Evolutionary conservation across 2,329 filamentous ascomycete species (phyloP).

Genomic region (Trichoderma polysporum): DNA sequence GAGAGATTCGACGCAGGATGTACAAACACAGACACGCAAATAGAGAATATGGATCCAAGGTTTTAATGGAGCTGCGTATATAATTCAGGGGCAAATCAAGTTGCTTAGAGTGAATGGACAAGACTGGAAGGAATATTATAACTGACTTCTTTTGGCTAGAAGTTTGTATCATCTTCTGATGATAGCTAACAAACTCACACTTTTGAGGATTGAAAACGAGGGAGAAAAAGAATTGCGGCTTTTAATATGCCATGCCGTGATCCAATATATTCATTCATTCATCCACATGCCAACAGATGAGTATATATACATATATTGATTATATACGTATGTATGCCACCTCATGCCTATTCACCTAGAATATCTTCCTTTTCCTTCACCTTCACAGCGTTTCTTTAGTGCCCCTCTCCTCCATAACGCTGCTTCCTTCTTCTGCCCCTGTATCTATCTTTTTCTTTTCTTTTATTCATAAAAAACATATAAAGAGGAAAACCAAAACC

Average conservation of each 20-base stretch:
- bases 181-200: background rate
- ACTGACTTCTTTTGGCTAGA: background rate
- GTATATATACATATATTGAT: background rate
- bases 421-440: background rate
- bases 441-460: slow-evolving; percentile 22
- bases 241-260: background rate
- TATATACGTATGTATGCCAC: background rate
- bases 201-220: background rate
- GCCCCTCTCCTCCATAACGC: background rate
- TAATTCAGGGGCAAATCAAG: too few species aligned
- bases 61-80: background rate
- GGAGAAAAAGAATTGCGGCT: background rate
- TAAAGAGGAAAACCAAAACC: background rate
- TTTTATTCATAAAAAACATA: slow-evolving; percentile 1
- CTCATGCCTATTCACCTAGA: background rate
- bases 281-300: background rate
- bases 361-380: background rate
- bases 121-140: too few species aligned
- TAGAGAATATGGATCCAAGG: background rate
- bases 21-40: background rate
- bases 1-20: background rate
- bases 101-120: too few species aligned
- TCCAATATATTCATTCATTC: background rate
- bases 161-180: background rate
- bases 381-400: background rate